A percentile compares a stretch with the other conserved stretches of the same genome.
phyloP scores from a whole-genome alignment of 176 grass and related monocot species.

The Oryza brachyantha region DNA sequence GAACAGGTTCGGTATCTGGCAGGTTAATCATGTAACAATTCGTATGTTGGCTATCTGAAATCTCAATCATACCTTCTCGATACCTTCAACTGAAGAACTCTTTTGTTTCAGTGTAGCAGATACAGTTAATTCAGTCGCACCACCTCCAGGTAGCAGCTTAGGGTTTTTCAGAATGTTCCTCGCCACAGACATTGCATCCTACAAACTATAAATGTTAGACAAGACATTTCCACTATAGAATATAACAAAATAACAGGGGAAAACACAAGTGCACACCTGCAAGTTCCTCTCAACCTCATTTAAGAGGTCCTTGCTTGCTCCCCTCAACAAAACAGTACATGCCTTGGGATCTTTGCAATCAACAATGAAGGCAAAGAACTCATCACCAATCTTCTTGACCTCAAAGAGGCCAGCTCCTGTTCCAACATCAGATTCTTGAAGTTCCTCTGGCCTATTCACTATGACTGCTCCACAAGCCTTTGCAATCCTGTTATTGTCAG shows the following conservation, averaged over 20 bases:
- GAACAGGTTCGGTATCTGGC: neutral
- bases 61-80: conserved; percentile 71
- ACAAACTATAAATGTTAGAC: neutral
- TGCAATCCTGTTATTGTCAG: conserved; percentile 94
- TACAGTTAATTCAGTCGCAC: conserved; percentile 92
- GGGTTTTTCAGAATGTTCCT: conserved; percentile 95
- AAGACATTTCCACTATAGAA: neutral
- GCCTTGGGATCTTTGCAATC: conserved; percentile 99
- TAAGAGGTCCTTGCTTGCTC: conserved; percentile 92
- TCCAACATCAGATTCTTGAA: conserved; percentile 97
- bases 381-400: conserved; percentile 95
- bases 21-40: neutral
- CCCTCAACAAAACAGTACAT: conserved; percentile 92
- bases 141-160: conserved; percentile 94
- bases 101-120: conserved; percentile 90
- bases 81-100: conserved; percentile 91
- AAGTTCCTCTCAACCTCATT: conserved; percentile 97
- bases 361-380: conserved; percentile 87
- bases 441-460: conserved; percentile 92
- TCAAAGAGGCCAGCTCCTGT: conserved; percentile 89
- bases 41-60: neutral
- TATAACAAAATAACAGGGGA: neutral
- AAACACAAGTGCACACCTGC: conserved; percentile 47
- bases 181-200: conserved; percentile 96
- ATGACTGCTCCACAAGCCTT: conserved; percentile 93